Conservation (phyloP, 2,329 filamentous ascomycete genomes). For the Periconia sp. region DNA sequence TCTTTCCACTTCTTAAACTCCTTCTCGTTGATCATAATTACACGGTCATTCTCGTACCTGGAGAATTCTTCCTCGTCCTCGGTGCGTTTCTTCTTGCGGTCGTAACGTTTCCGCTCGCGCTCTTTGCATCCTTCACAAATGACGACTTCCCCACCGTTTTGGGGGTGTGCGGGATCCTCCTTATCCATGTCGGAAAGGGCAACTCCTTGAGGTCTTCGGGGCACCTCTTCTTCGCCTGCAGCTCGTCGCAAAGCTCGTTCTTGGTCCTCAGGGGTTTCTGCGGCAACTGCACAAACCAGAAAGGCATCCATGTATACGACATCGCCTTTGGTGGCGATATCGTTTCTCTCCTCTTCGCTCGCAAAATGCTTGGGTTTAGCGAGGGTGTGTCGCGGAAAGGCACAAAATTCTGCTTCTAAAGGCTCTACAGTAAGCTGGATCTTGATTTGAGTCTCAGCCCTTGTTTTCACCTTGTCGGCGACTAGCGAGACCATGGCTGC, state of each 20-base stretch:
- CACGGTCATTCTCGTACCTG: conserved; percentile 54
- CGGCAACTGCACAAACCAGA: conserved; percentile 89
- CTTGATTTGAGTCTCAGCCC: conserved; percentile 95
- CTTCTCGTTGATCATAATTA: conserved; percentile 49
- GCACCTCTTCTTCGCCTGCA: conserved; percentile 50
- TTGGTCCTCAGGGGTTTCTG: conserved; percentile 72
- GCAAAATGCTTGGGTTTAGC: conserved; percentile 91
- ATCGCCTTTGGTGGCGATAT: conserved; percentile 73
- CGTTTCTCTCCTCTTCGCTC: conserved; percentile 71
- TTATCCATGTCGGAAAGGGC: conserved; percentile 54
- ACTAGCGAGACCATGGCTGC: conserved; percentile 22
- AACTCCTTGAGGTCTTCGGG: conserved; percentile 41
- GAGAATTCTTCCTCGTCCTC: conserved; percentile 88
- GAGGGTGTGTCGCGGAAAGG: conserved; percentile 87
- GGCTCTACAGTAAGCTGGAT: conserved; percentile 81
- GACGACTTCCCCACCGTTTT: conserved; percentile 90
- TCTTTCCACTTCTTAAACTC: conserved; percentile 44
- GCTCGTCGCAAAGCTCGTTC: conserved; percentile 71
- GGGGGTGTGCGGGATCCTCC: conserved; percentile 72
- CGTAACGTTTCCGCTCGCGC: conserved; percentile 87
- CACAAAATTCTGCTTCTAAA: conserved; percentile 77
- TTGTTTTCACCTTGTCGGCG: conserved; percentile 68
- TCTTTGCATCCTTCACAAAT: conserved; percentile 93
- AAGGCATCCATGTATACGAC: conserved; percentile 32
- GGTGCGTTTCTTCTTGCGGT: conserved; percentile 91